These are phyloP conservation scores for Buddleja alternifolia DNA, from an alignment of 257 asterid genomes.

Conservation along the genomic window DNA sequence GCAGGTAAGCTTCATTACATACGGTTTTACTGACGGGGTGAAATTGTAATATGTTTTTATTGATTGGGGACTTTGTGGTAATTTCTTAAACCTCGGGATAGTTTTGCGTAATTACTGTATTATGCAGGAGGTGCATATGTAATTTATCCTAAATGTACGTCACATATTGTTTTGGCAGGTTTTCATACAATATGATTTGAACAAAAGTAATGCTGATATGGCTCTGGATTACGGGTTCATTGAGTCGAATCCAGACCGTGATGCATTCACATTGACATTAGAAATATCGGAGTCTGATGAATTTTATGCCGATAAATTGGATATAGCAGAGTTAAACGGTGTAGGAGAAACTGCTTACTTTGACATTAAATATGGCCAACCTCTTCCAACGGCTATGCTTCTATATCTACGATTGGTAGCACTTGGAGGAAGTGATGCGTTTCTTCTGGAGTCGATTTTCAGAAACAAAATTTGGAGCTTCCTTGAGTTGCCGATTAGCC, in stretches of 20 bases:
- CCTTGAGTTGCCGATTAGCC: constrained; percentile 80
- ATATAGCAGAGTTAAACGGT: constrained; percentile 80
- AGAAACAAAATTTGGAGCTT: constrained; percentile 77
- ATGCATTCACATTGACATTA: constrained; percentile 83
- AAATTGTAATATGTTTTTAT: too few relatives aligned
- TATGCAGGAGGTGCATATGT: too few relatives aligned
- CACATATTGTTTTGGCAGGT: constrained; percentile 55
- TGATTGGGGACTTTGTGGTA: too few relatives aligned
- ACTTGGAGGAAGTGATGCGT: constrained; percentile 88
- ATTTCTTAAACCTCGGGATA: too few relatives aligned
- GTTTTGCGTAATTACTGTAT: too few relatives aligned
- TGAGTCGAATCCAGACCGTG: constrained; percentile 61
- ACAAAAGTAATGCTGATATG: constrained; percentile 93
- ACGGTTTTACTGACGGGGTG: too few relatives aligned
- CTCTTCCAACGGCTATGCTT: constrained; percentile 80
- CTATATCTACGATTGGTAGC: constrained; percentile 75
- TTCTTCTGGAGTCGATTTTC: constrained; percentile 81
- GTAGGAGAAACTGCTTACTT: constrained; percentile 71
- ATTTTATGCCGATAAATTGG: constrained; percentile 76
- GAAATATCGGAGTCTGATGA: constrained; percentile 79
- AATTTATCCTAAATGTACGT: too few relatives aligned
- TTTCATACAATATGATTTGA: constrained; percentile 77
- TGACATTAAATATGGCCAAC: constrained; percentile 70
- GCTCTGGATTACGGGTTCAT: constrained; percentile 94
- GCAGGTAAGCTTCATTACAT: constrained; percentile 61